These are phyloP conservation scores for Saccharomycopsis olivae DNA, from an alignment of 805 yeast genomes.

Conservation along the genomic window DNA sequence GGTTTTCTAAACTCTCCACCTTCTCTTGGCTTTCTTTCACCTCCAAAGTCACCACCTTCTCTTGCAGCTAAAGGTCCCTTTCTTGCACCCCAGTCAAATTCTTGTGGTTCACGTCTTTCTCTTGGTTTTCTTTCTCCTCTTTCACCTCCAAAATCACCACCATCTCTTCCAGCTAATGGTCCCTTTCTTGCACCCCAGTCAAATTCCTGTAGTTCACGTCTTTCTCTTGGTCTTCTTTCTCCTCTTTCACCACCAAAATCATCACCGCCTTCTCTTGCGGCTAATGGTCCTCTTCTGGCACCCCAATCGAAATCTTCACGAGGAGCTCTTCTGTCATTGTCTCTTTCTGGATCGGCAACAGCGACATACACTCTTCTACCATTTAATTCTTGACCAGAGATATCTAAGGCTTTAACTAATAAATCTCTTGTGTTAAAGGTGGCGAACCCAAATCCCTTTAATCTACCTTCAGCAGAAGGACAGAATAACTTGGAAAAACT, in stretches of 20 bases:
- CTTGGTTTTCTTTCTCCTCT: conserved; percentile 29
- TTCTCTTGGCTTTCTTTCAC: conserved; percentile 31
- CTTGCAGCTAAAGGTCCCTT: conserved; percentile 25
- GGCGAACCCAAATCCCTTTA: conserved; percentile 84
- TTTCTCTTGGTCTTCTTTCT: conserved; percentile 25
- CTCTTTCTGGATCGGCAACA: conserved; percentile 62
- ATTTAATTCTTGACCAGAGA: conserved; percentile 58
- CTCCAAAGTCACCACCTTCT: conserved; percentile 22
- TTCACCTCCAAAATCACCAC: conserved; percentile 25
- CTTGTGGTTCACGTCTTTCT: conserved; percentile 24
- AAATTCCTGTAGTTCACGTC: conserved; percentile 36
- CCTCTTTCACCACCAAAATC: conserved; percentile 48
- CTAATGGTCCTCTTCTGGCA: conserved; percentile 20
- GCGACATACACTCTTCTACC: conserved; percentile 65
- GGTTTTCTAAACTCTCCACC: too few relatives aligned
- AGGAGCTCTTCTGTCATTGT: conserved; percentile 29
- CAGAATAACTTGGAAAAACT: conserved; percentile 55
- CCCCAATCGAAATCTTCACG: conserved; percentile 30
- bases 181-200: conserved; percentile 45
- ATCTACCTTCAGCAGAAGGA: conserved; percentile 66
- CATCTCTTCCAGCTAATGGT: conserved; percentile 20
- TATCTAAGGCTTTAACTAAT: conserved; percentile 60
- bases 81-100: conserved; percentile 37
- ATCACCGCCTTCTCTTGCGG: conserved; percentile 27
- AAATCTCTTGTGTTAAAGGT: conserved; percentile 72